Evolutionary conservation across 2,329 filamentous ascomycete species (phyloP), one percentile per base, ranked within the genome.

Genomic region (Trichoderma pleuroti): DNA sequence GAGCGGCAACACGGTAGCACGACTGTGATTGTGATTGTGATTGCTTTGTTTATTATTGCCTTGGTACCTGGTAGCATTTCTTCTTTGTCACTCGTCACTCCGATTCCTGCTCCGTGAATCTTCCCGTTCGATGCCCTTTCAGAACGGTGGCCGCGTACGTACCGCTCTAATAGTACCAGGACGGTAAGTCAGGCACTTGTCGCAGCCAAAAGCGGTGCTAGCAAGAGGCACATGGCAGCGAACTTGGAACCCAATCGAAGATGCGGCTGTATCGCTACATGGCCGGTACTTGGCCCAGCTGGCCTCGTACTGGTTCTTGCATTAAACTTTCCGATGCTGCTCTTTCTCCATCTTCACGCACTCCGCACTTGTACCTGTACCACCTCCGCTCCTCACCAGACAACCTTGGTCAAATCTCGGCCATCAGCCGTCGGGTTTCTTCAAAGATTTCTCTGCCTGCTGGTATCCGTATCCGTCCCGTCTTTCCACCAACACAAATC

Each of bases 251-350:
- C 63, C 49, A 54, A 66, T 56, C 32, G 49, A 66, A 66, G 9
- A 10, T 49, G 63, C 56, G 63, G 63, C 52, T 66, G 63, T 56
- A 66, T 56, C 52, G 49, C 49, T 30, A 59, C 36, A 11, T 46
- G 36, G 4, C 8, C 11, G 54, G n/a, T 57, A 68, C 63, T 34
- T 32, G 46, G 10, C 18, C 46, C n/a, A 24, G 49, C 24, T 28
- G 34, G 34, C 49, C 21, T 30, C 34, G 46, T 65, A 65, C 62
- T 52, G 46, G 46, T 52, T 54, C 62, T 30, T 39, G 16, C 64
- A 46, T 34, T 68, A 60, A 59, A 49, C 64, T 68, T 68, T 68
- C 64, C 64, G 64, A 68, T 30, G 34, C 64, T 42, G 54, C 64
- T 52, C 46, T n/a, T 39, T 66, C 36, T 60, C 36, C 52, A 68